Evolutionary conservation across 2,329 filamentous ascomycete genomes (phyloP), one percentile per base, ranked within the genome.

Genomic region (Aspergillus quadrilineatus): DNA sequence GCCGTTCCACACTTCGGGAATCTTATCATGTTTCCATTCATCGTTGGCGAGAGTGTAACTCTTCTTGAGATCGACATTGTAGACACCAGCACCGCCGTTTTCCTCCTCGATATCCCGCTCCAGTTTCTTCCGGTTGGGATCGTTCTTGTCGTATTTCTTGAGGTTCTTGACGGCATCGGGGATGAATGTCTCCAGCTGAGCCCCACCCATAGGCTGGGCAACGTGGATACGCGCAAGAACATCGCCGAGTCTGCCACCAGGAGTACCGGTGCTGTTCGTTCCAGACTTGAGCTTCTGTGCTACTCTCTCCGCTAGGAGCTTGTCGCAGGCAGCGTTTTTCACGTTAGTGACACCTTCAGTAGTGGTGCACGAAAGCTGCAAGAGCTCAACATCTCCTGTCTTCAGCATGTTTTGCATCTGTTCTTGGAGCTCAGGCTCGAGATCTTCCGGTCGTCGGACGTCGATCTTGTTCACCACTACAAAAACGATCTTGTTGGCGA

Each of bases 401-500:
- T 94, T 94, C 58, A 94, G 80, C 62, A 99, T 84, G 28, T 84
- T 79, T 70, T 96, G 85, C 42, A 99, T 79, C 69, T 93, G 84
- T 54, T 86, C 84, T 72, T 93, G 89, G 26, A 88, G 86, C 66
- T 90, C 89, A 6, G 85, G 78, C 62, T 94, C 89, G 37, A 99
- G 79, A 70, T 97, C 92, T 69, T 96, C 91, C 1, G 92, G 92
- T 58, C 87, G 85, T 71, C 88, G 85, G 58, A 97, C 85, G 74
- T 99, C 94, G 65, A 97, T 97, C 83, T 99, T 99, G 87, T 99
- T 99, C 77, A 97, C 84, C 56, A 97, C 90, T 56, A 99, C 84
- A 73, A 96, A 97, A 44, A 97, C 93, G 48, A 97, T 84, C 80
- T 97, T 97, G 80, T 97, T 97, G 53, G 92, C 88, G 73, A 99